Percentiles rank a stretch among this genome's conserved stretches.
Evolutionary conservation across 2,329 filamentous ascomycete species (phyloP).

Genomic region (Ceratocystis eucalypticola): DNA sequence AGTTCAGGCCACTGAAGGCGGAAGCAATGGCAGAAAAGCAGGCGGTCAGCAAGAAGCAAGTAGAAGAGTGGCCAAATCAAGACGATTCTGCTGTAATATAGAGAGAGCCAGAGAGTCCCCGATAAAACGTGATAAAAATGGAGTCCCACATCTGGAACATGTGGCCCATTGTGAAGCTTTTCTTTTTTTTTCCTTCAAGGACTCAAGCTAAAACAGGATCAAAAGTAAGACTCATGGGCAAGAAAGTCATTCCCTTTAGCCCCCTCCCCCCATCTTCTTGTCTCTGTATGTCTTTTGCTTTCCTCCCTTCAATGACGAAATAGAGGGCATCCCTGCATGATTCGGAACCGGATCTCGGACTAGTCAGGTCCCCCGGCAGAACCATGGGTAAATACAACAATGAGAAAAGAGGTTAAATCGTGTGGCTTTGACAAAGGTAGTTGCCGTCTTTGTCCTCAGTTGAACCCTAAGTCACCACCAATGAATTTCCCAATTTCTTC

Average conservation of each 20-base stretch:
- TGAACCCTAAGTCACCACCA: neutral
- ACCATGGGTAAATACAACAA: neutral
- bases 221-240: neutral
- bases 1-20: neutral
- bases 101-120: neutral
- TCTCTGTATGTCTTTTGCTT: too few relatives aligned
- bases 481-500: neutral
- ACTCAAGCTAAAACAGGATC: neutral
- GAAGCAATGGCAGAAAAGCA: neutral
- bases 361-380: neutral
- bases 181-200: neutral
- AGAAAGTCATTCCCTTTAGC: neutral
- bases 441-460: too few relatives aligned
- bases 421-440: too few relatives aligned
- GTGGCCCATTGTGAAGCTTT: neutral
- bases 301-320: conserved; percentile 7
- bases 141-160: neutral
- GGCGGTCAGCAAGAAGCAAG: neutral
- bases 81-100: too few relatives aligned
- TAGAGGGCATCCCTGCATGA: neutral
- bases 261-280: neutral
- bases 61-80: too few relatives aligned
- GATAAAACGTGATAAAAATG: neutral
- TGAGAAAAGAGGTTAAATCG: neutral
- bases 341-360: neutral